Evolutionary conservation across 805 yeast genomes (phyloP), one percentile per base, ranked within the genome.

Genomic region (Priceomyces melissophilus): DNA sequence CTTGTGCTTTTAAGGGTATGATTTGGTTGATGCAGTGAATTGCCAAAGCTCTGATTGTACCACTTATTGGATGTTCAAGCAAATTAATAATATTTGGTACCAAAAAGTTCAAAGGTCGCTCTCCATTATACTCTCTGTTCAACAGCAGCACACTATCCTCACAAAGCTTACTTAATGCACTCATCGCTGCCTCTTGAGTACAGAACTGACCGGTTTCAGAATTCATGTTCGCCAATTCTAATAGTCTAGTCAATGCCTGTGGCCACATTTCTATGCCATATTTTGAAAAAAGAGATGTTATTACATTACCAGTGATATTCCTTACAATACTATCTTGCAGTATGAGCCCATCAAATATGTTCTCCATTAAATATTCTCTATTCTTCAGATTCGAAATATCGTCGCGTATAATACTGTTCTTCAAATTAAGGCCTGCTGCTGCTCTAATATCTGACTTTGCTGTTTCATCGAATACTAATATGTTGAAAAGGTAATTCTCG

Each of bases 301-400:
- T 81, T 37, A 89, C 96, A 54, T 83, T 89, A 30, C 97, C 96
- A 4, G 96, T 83, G 45, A 91, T 87, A 56, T 86, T 88, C 45
- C 96, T 76, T 23, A 91, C 85, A 49, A 87, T 66, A n/a, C 66
- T 59, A 40, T 76, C 76, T 1, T 63, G 50, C 45, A 76, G 84
- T 26, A 75, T 52, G 33, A 88, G 67, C 2, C 87, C 88, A 71
- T 46, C 60, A 52, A 49, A 69, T 29, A 82, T 68, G 50, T 76
- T 72, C 8, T 60, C 68, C 37, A 67, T 53, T n/a, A 71, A 49
- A 47, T 60, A 63, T 38, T 58, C 54, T 39, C 73, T 54, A 49
- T 63, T 48, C 17, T 32, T 32, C 53, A 50, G 41, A 54, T 58
- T 25, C 39, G 48, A n/a, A 11, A 35, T 32, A 13, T 53, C 50